Evolutionary conservation across 495 filamentous ascomycete species (phyloP).

Genomic region (Staphylotrichum longicolle): DNA sequence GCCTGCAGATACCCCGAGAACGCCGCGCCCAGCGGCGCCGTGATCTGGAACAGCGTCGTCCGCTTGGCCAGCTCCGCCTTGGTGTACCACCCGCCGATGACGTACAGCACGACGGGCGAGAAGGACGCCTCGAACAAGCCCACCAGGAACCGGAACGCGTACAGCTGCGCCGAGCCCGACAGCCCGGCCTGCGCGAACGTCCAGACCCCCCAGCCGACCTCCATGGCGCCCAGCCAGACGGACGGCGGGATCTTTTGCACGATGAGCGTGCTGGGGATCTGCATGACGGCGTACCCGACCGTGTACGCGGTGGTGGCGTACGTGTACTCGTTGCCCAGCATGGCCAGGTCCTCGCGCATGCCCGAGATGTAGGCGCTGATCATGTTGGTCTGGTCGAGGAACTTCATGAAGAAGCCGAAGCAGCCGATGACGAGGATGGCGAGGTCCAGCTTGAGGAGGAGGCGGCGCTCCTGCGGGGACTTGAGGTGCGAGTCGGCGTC

Average conservation of each 20-base stretch:
- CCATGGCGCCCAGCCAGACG: constrained; percentile 44
- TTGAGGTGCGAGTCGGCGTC: too few species aligned
- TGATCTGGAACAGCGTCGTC: constrained; percentile 51
- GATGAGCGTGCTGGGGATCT: constrained; percentile 51
- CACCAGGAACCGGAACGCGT: constrained; percentile 33
- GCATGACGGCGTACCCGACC: constrained; percentile 51
- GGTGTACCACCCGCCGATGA: constrained; percentile 32
- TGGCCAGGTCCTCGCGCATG: constrained; percentile 39
- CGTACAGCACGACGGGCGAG: constrained; percentile 31
- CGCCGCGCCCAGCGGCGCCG: constrained; percentile 48
- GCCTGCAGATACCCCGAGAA: constrained; percentile 54
- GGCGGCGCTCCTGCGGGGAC: too few species aligned
- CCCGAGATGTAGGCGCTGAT: constrained; percentile 41
- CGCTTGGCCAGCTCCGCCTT: constrained; percentile 41
- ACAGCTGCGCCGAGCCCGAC: constrained; percentile 27
- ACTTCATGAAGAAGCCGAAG: too few species aligned
- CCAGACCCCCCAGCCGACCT: constrained; percentile 49
- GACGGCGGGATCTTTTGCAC: constrained; percentile 51
- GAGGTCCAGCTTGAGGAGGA: too few species aligned
- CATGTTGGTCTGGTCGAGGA: too few species aligned
- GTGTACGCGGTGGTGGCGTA: constrained; percentile 51
- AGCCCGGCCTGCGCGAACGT: constrained; percentile 48
- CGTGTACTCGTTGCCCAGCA: constrained; percentile 50
- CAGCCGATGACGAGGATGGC: too few species aligned
- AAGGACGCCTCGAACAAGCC: constrained; percentile 32